These are phyloP conservation scores for Blastobotrys illinoisensis DNA, from an alignment of 1,139 yeast species.

Conservation along the genomic window DNA sequence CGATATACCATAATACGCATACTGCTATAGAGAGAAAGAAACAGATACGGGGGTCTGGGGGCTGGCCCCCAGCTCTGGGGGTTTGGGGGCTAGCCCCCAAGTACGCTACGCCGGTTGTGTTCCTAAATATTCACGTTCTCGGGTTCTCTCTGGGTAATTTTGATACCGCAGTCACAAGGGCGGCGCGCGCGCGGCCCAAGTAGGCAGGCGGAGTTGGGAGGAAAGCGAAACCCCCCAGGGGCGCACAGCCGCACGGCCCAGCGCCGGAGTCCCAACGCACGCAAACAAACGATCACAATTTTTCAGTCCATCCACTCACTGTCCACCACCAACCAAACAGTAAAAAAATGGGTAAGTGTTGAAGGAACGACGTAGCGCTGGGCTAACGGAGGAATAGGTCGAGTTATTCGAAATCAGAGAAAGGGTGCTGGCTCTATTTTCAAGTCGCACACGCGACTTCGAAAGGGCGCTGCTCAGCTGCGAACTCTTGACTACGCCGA, in stretches of 20 bases:
- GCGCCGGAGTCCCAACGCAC: not conserved
- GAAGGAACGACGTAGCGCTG: not conserved
- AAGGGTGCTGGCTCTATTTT: slow-evolving; percentile 99
- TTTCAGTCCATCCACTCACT: not conserved
- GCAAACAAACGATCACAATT: not conserved
- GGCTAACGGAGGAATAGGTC: slow-evolving; percentile 51
- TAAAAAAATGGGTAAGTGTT: not conserved
- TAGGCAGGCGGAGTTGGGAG: not conserved
- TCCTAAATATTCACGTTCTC: not conserved
- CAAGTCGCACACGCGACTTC: slow-evolving; percentile 99
- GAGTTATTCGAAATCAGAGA: slow-evolving; percentile 99
- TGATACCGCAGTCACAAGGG: not conserved
- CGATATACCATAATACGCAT: no score
- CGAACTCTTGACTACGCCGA: slow-evolving; percentile 99
- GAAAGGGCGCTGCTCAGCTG: slow-evolving; percentile 99
- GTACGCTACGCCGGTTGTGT: not conserved
- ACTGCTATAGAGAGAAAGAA: no score
- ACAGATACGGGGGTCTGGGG: no score
- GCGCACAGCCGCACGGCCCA: not conserved
- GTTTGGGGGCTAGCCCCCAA: not conserved
- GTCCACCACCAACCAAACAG: not conserved
- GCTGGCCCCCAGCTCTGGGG: no score
- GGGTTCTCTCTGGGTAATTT: not conserved
- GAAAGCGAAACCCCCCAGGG: not conserved
- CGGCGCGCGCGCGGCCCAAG: not conserved